A percentile compares a stretch with the other conserved stretches of the same genome.
Conservation (phyloP, 331 rosid genomes). For the Spiraea crenata region DNA sequence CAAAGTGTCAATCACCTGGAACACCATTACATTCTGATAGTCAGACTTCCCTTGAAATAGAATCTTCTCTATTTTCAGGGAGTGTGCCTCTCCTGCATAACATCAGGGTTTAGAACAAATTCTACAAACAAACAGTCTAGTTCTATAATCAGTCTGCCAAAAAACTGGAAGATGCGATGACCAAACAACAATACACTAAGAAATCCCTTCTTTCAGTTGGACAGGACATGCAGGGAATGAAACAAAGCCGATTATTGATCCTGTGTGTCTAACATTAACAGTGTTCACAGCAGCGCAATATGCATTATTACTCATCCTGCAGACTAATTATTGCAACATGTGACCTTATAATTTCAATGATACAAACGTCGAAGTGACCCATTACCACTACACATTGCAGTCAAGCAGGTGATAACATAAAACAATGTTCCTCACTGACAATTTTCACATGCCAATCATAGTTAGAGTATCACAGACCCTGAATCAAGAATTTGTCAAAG, state of each 20-base stretch:
- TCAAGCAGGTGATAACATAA: neutral
- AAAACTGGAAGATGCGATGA: neutral
- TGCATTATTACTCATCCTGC: neutral
- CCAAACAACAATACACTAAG: neutral
- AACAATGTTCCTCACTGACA: neutral
- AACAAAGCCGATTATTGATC: neutral
- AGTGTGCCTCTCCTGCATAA: constrained; percentile 92
- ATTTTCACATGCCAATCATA: neutral
- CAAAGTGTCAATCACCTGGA: constrained; percentile 57
- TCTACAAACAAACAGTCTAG: neutral
- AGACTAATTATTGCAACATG: neutral
- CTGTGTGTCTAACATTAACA: neutral
- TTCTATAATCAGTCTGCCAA: constrained; percentile 1
- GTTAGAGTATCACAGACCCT: neutral
- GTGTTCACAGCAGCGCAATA: neutral
- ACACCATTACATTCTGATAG: constrained; percentile 88
- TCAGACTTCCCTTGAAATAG: constrained; percentile 90
- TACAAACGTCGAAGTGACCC: neutral
- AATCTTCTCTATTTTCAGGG: constrained; percentile 90
- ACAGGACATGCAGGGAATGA: neutral
- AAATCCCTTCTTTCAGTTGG: neutral
- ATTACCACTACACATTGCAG: neutral
- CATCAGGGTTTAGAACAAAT: neutral
- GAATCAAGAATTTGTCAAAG: neutral
- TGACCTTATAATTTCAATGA: neutral